Percentiles rank a stretch among this genome's conserved stretches.
phyloP scores from a whole-genome alignment of 2,329 filamentous ascomycete species.

The Monosporascus sp. region DNA sequence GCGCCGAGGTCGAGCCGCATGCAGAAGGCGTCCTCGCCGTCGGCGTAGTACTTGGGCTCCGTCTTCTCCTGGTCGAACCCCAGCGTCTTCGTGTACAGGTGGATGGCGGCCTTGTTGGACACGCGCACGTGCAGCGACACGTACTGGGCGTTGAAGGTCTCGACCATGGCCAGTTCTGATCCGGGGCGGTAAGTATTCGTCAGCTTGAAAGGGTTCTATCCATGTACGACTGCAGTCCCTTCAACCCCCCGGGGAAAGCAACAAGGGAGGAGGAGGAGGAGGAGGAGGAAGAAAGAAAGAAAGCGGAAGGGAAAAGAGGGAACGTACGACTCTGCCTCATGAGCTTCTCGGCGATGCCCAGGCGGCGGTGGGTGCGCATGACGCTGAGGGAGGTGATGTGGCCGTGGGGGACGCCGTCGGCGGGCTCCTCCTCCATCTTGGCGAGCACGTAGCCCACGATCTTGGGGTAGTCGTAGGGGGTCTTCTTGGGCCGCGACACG shows the following conservation, averaged over 20 bases:
- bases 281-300: not conserved
- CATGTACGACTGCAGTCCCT: not conserved
- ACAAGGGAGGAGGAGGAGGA: not conserved
- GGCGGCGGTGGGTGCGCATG: constrained; percentile 87
- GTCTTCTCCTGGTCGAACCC: constrained; percentile 84
- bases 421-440: constrained; percentile 98
- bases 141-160: constrained; percentile 86
- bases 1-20: constrained; percentile 80
- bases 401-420: constrained; percentile 85
- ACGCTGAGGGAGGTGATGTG: constrained; percentile 95
- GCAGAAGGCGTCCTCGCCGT: constrained; percentile 91
- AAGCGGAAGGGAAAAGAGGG: constrained; percentile 1
- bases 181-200: not conserved
- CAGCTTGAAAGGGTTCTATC: not conserved
- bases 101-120: constrained; percentile 85
- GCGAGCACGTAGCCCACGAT: constrained; percentile 99
- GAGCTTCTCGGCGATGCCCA: constrained; percentile 93
- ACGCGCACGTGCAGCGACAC: constrained; percentile 94
- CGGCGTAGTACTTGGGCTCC: constrained; percentile 89
- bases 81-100: constrained; percentile 87
- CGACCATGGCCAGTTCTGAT: constrained; percentile 89
- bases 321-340: constrained; percentile 93
- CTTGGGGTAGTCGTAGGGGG: constrained; percentile 85
- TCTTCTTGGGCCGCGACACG: constrained; percentile 70
- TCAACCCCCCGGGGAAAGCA: not conserved